phyloP scores from a whole-genome alignment of 768 basidiomycete genomes.

The Lentinula raphanica region DNA sequence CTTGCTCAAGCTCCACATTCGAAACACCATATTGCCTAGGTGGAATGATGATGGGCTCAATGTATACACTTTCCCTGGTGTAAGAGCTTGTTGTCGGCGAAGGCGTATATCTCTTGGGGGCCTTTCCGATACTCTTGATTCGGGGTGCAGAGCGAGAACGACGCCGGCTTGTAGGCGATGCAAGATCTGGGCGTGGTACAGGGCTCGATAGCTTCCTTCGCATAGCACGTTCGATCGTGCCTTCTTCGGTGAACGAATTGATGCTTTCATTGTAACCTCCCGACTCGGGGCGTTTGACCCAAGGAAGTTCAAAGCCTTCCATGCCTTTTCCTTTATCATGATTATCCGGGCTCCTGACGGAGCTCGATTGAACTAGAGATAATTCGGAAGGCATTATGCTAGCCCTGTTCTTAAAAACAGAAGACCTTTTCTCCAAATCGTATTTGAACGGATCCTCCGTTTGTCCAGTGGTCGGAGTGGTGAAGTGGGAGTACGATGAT shows the following conservation, averaged over 20 bases:
- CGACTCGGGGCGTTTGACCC: conserved; percentile 13
- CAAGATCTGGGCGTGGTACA: neutral
- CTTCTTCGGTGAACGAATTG: conserved; percentile 10
- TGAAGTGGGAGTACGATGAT: neutral
- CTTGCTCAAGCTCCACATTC: conserved; percentile 13
- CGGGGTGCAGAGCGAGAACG: conserved; percentile 13
- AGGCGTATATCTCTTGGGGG: conserved; percentile 30
- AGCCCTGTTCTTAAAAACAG: neutral
- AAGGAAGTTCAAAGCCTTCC: conserved; percentile 13
- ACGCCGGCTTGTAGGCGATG: neutral
- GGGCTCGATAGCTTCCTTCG: neutral
- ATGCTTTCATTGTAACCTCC: conserved; percentile 11
- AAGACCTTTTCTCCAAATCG: neutral
- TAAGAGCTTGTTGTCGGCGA: conserved; percentile 20
- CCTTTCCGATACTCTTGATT: conserved; percentile 38
- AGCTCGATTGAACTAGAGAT: neutral
- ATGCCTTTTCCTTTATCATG: conserved; percentile 8
- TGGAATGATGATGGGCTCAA: conserved; percentile 28
- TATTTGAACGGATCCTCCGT: conserved; percentile 1
- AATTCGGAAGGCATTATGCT: neutral
- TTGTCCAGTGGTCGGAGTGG: neutral
- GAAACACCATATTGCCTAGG: conserved; percentile 18
- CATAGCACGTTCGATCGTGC: neutral
- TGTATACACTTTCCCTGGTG: conserved; percentile 27
- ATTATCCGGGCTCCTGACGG: neutral